Evolutionary conservation across 371 early-diverging fungal species (phyloP), one percentile per base, ranked within the genome.

Genomic region (Racocetra persica): DNA sequence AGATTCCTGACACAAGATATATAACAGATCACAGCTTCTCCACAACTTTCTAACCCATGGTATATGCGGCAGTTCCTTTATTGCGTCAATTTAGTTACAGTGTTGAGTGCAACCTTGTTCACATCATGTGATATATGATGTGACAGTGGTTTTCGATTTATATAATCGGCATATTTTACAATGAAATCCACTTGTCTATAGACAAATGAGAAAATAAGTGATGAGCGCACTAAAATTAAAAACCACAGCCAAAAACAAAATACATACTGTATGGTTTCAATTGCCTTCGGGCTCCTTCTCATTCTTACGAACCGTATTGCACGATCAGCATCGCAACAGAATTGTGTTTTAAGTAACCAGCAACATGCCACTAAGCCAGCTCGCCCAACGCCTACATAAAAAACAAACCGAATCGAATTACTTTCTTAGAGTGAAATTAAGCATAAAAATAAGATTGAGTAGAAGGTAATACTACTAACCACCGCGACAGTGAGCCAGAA

Each of bases 401-500:
- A 26, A 28, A 71, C 52, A 51, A 26, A 51, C 10, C 1, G 14
- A 14, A 14, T 71, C 49, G 24, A n/a, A 71, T 49, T 28, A 65
- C 32, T 13, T 63, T 51, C 14, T 16, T 45, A 60, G 49, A 5
- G 2, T 10, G 32, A 1, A 11, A 65, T 66, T 54, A 28, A 72
- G 4, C 0, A 32, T 52, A 24, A 22, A 32, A 59, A 26, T n/a
- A 57, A 36, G 24, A 49, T 28, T 49, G 55, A n/a, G n/a, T n/a
- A n/a, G 16, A 18, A 2, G 3, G 22, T 66, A 41, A 0, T 22
- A 49, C 10, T 52, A 26, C 81, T 78, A 86, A 92, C 94, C 95
- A 80, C 94, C 95, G 78, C 95, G 87, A 79, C 95, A 95, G 81
- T 95, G 95, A 5, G 90, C 89, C 67, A 95, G 84, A 0, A 94